Percentiles rank a stretch among this genome's conserved stretches.
Evolutionary conservation across 2,329 filamentous ascomycete genomes (phyloP).

Genomic region (Calonectria montana): DNA sequence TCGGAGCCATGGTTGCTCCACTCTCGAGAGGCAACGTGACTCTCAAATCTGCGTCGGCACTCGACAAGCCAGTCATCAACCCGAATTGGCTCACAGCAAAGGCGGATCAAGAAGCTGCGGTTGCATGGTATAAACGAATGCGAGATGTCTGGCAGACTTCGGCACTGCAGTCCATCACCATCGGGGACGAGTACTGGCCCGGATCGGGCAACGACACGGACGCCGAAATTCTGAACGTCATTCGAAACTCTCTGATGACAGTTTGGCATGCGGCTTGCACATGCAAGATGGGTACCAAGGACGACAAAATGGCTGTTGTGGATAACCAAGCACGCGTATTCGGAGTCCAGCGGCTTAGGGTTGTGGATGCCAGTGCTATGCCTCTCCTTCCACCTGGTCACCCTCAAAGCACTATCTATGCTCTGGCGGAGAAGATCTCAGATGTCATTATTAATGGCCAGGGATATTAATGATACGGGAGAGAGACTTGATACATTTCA

Average conservation of each 20-base stretch:
- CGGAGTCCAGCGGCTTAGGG: slow-evolving; percentile 28
- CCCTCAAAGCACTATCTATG: slow-evolving; percentile 28
- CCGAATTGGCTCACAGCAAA: slow-evolving; percentile 58
- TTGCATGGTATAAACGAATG: slow-evolving; percentile 48
- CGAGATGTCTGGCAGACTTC: slow-evolving; percentile 25
- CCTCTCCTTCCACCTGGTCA: slow-evolving; percentile 30
- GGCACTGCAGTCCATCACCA: slow-evolving; percentile 43
- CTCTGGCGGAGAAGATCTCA: slow-evolving; percentile 35
- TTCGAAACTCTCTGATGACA: slow-evolving; percentile 40
- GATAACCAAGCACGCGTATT: slow-evolving; percentile 33
- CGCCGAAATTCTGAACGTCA: slow-evolving; percentile 52
- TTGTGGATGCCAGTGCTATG: slow-evolving; percentile 27
- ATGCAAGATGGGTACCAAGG: slow-evolving; percentile 35
- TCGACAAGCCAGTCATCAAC: slow-evolving; percentile 55
- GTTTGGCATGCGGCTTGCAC: slow-evolving; percentile 38
- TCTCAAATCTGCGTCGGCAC: slow-evolving; percentile 48
- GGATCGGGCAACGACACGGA: slow-evolving; percentile 53
- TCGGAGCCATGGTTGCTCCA: slow-evolving; percentile 51
- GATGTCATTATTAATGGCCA: neutral
- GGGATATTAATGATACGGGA: no score
- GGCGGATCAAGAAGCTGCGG: slow-evolving; percentile 56
- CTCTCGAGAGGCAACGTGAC: slow-evolving; percentile 58
- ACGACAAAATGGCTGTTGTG: slow-evolving; percentile 30
- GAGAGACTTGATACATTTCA: no score
- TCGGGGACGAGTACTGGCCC: slow-evolving; percentile 49